Conservation (phyloP, 2,329 filamentous ascomycete species). For the Penicillium glabrum region DNA sequence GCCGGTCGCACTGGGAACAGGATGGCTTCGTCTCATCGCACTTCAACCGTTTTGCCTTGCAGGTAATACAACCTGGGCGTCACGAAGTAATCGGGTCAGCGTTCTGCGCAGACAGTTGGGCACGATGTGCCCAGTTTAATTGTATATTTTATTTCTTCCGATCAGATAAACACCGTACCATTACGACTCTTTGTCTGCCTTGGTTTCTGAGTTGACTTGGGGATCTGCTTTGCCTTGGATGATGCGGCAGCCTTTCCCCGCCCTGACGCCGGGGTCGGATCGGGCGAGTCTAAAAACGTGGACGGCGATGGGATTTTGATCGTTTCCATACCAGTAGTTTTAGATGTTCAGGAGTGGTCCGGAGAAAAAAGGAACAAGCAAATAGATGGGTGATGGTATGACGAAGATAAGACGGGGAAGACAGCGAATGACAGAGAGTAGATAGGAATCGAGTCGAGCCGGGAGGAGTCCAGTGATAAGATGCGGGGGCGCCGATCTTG, state of each 20-base stretch:
- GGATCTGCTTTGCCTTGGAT: constrained; percentile 21
- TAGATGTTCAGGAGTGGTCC: not conserved
- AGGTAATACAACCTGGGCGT: constrained; percentile 66
- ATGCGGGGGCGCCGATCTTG: constrained; percentile 18
- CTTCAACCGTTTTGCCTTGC: constrained; percentile 71
- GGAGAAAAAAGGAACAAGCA: not conserved
- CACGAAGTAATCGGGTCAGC: constrained; percentile 28
- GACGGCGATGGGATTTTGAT: constrained; percentile 62
- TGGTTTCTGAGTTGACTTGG: constrained; percentile 50
- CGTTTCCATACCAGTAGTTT: constrained; percentile 51
- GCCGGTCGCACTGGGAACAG: constrained; percentile 65
- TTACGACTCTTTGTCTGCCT: constrained; percentile 76
- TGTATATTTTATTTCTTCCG: not conserved
- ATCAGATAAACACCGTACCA: constrained; percentile 53
- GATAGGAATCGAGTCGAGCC: constrained; percentile 1
- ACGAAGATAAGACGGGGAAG: constrained; percentile 11
- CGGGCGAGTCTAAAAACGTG: constrained; percentile 47
- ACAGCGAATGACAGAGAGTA: constrained; percentile 16
- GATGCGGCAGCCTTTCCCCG: constrained; percentile 29
- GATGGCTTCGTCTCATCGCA: constrained; percentile 71
- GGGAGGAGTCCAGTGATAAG: constrained; percentile 13
- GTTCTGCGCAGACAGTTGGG: constrained; percentile 5
- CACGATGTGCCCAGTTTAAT: not conserved
- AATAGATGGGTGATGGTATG: not conserved
- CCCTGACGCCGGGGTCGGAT: constrained; percentile 23